Conservation (phyloP, 2,329 filamentous ascomycete genomes). For the Lachnum nothofagi region DNA sequence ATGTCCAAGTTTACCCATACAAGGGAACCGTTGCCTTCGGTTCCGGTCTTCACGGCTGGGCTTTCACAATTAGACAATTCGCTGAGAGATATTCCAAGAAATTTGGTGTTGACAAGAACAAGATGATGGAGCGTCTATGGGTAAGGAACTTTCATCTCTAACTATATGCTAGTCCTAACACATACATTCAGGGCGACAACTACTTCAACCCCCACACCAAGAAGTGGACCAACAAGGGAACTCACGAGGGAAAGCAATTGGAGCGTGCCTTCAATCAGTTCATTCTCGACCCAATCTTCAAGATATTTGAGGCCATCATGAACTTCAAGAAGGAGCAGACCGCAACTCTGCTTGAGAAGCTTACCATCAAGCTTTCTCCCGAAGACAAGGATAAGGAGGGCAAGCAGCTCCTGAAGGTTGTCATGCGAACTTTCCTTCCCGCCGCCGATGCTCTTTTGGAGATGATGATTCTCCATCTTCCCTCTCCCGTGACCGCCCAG, state of each 20-base stretch:
- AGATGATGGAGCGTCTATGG: constrained; percentile 99
- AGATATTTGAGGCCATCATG: constrained; percentile 93
- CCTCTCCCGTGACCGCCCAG: constrained; percentile 92
- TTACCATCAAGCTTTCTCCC: constrained; percentile 79
- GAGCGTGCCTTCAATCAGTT: constrained; percentile 99
- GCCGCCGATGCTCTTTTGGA: constrained; percentile 96
- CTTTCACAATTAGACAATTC: constrained; percentile 98
- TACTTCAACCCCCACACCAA: constrained; percentile 99
- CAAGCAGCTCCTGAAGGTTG: constrained; percentile 94
- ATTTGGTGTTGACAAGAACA: constrained; percentile 98
- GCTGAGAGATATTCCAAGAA: constrained; percentile 97
- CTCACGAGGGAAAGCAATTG: constrained; percentile 77
- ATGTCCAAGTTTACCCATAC: constrained; percentile 97
- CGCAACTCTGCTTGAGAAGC: constrained; percentile 77
- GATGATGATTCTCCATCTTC: constrained; percentile 99
- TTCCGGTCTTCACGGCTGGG: constrained; percentile 99
- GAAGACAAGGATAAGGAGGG: constrained; percentile 93
- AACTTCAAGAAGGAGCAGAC: constrained; percentile 98
- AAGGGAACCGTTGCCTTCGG: constrained; percentile 97
- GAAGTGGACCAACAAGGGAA: constrained; percentile 94
- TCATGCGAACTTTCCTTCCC: constrained; percentile 98
- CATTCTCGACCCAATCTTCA: constrained; percentile 99
- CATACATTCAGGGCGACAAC: constrained; percentile 69
- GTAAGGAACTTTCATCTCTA: constrained; percentile 43
- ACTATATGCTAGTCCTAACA: constrained; percentile 22